These are phyloP conservation scores for Fragaria vesca DNA, from an alignment of 306 rosid genomes.

Conservation along the genomic window DNA sequence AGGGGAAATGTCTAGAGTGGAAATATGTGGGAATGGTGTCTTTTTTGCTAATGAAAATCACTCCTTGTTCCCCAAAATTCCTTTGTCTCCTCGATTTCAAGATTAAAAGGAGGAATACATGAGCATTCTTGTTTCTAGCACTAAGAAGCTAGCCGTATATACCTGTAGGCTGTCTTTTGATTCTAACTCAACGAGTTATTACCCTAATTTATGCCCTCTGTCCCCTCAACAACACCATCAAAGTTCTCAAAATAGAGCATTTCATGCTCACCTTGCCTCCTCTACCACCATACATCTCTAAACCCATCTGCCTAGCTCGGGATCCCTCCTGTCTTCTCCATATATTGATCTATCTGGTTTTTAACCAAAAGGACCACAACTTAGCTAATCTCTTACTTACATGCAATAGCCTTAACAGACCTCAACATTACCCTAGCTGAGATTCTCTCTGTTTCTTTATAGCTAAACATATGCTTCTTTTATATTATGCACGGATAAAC, in stretches of 20 bases:
- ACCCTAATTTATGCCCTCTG: conserved; percentile 48
- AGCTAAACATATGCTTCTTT: neutral
- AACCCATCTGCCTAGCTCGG: conserved; percentile 23
- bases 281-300: conserved; percentile 23
- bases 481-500: neutral
- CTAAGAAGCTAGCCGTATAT: conserved; percentile 7
- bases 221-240: conserved; percentile 59
- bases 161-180: conserved; percentile 29
- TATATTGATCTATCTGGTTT: neutral
- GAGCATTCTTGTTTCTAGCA: conserved; percentile 34
- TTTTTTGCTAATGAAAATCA: conserved; percentile 14
- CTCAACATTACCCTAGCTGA: conserved; percentile 2
- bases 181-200: conserved; percentile 13
- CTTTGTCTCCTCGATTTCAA: conserved; percentile 31
- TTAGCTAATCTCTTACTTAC: neutral
- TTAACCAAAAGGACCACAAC: neutral
- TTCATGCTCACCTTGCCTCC: conserved; percentile 40
- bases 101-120: conserved; percentile 22
- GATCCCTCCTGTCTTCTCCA: conserved; percentile 32
- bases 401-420: neutral
- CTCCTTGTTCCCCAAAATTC: conserved; percentile 42
- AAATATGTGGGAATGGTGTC: neutral
- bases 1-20: neutral
- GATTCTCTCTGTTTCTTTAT: conserved; percentile 3
- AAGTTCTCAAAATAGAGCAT: conserved; percentile 47